These are phyloP conservation scores for Botrytis hyacinthi DNA, from an alignment of 2,329 filamentous ascomycete genomes.

Conservation along the genomic window DNA sequence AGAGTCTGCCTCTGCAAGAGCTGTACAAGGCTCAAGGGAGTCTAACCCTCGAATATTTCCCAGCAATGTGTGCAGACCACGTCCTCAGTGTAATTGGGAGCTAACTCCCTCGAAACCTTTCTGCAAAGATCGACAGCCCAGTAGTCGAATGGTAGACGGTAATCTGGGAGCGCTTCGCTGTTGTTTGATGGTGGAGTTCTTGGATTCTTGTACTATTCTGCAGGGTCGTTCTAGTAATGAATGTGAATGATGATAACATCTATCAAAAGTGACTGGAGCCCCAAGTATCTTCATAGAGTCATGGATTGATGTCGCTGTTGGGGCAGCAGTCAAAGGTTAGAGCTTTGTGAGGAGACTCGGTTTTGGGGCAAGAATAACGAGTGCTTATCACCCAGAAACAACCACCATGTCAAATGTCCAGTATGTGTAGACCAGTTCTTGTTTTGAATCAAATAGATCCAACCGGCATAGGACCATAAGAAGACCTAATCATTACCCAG, in stretches of 20 bases:
- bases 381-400: conserved; percentile 13
- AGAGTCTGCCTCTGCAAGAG: neutral
- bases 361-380: conserved; percentile 8
- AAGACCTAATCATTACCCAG: conserved; percentile 12
- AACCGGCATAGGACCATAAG: conserved; percentile 4
- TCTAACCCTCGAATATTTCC: conserved; percentile 9
- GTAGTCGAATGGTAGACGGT: neutral
- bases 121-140: neutral
- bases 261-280: neutral
- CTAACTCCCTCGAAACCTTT: neutral
- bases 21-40: conserved; percentile 5
- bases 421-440: neutral
- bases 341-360: neutral
- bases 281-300: conserved; percentile 1
- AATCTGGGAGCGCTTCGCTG: neutral
- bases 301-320: neutral
- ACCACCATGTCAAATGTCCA: neutral
- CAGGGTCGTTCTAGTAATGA: neutral
- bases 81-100: neutral
- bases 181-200: neutral
- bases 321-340: conserved; percentile 13
- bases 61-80: neutral
- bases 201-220: neutral
- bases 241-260: conserved; percentile 12
- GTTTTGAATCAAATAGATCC: neutral